A percentile compares a stretch with the other conserved stretches of the same genome.
Evolutionary conservation across 345 rosid species (phyloP).

Genomic region (Brassica carinata): DNA sequence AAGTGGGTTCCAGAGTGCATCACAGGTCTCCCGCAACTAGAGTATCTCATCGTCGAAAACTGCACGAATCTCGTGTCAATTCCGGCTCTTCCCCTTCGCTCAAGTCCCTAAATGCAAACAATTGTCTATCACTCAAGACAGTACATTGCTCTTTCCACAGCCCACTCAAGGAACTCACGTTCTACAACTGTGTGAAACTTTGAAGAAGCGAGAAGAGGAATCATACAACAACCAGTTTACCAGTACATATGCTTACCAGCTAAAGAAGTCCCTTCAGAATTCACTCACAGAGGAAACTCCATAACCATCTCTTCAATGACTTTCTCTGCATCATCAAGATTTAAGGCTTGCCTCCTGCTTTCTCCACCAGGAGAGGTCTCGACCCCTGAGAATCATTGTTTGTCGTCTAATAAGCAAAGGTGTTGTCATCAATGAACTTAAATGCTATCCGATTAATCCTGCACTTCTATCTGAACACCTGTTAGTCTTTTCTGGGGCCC

Average conservation of each 20-base stretch:
- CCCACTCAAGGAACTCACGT: not conserved
- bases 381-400: not conserved
- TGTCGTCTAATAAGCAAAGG: not conserved
- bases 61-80: too few species aligned
- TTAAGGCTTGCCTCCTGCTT: not conserved
- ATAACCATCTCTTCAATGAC: not conserved
- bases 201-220: not conserved
- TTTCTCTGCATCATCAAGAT: not conserved
- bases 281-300: not conserved
- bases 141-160: not conserved
- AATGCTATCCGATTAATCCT: not conserved
- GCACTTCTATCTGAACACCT: not conserved
- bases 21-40: not conserved
- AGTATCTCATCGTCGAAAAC: too few species aligned
- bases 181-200: not conserved
- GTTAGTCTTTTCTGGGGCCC: not conserved
- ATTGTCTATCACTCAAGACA: slow-evolving; percentile 10
- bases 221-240: too few species aligned
- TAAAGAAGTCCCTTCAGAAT: not conserved
- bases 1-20: not conserved
- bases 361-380: not conserved
- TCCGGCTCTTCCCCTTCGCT: not conserved
- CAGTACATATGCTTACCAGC: too few species aligned
- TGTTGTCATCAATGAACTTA: not conserved
- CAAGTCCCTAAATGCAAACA: not conserved